A percentile compares a stretch with the other conserved stretches of the same genome.
phyloP scores from a whole-genome alignment of 176 grass and related monocot genomes.

The Eragrostis curvula region DNA sequence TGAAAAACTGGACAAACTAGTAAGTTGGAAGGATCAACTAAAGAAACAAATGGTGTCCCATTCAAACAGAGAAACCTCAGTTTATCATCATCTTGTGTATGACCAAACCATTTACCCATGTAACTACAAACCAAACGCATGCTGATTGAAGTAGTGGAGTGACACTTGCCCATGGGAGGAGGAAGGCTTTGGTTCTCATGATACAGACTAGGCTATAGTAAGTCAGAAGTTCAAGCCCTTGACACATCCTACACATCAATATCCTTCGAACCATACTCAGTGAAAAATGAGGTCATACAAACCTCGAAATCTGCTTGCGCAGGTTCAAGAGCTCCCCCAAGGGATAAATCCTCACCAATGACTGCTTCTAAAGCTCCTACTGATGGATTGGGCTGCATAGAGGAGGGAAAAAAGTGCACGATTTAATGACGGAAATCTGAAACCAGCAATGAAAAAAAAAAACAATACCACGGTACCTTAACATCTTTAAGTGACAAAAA shows the following conservation, averaged over 20 bases:
- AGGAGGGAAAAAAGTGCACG: not conserved
- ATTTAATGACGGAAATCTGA: slow-evolving; percentile 11
- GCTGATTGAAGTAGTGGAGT: not conserved
- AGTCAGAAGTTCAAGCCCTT: not conserved
- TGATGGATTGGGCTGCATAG: slow-evolving; percentile 61
- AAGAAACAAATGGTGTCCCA: not conserved
- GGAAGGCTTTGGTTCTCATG: not conserved
- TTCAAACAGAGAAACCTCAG: not conserved
- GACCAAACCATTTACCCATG: not conserved
- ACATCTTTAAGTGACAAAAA: slow-evolving; percentile 90
- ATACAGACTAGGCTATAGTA: not conserved
- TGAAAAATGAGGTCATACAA: not conserved
- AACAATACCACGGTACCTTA: slow-evolving; percentile 46
- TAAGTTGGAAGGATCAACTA: not conserved
- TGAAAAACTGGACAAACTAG: not conserved
- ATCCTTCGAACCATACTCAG: slow-evolving; percentile 8
- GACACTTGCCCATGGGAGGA: not conserved
- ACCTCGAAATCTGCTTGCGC: slow-evolving; percentile 83
- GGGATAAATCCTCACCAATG: slow-evolving; percentile 62
- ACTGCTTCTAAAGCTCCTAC: slow-evolving; percentile 70
- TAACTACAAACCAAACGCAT: not conserved
- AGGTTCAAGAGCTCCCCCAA: slow-evolving; percentile 73
- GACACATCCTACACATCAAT: not conserved
- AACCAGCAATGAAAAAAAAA: not conserved
- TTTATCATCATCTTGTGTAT: not conserved